Evolutionary conservation across 495 filamentous ascomycete species (phyloP), one percentile per base, ranked within the genome.

Genomic region (Collariella sp.): DNA sequence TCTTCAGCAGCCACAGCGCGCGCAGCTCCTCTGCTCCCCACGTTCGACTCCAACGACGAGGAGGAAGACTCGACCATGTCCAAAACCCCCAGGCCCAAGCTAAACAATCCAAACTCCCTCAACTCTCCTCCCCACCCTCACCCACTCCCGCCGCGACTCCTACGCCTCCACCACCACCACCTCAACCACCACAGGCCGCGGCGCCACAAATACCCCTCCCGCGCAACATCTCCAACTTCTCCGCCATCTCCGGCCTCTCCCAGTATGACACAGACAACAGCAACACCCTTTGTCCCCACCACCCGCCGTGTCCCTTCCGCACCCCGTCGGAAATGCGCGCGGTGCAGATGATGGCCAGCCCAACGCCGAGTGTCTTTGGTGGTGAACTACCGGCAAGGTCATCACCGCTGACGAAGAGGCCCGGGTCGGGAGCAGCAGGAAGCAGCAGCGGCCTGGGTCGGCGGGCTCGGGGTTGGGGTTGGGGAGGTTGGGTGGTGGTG

Each of bases 341-440:
- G 1, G 83, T 93, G 72, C 87, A 91, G n/a, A n/a, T n/a, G 62
- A 87, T 91, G 82, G 77, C 81, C 0, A 84, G 83, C 4, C 82
- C 83, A 1, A 75, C 82, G 0, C 72, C 75, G 7, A 75, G 73
- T 5, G 64, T 76, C 26, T 74, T 73, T n/a, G n/a, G n/a, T n/a
- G n/a, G n/a, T n/a, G n/a, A n/a, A n/a, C n/a, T n/a, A n/a, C n/a
- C n/a, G n/a, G n/a, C n/a, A n/a, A n/a, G n/a, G n/a, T n/a, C n/a
- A n/a, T n/a, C n/a, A n/a, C n/a, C n/a, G n/a, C n/a, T n/a, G n/a
- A n/a, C n/a, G n/a, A n/a, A n/a, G n/a, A n/a, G n/a, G n/a, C n/a
- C n/a, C n/a, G n/a, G n/a, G n/a, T n/a, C 9, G 36, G 26, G 31
- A 44, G 38, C 52, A 43, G 63, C 24, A 40, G 61, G 18, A 58